Evolutionary conservation across 805 yeast genomes (phyloP), one percentile per base, ranked within the genome.

Genomic region (Metschnikowia shivogae): DNA sequence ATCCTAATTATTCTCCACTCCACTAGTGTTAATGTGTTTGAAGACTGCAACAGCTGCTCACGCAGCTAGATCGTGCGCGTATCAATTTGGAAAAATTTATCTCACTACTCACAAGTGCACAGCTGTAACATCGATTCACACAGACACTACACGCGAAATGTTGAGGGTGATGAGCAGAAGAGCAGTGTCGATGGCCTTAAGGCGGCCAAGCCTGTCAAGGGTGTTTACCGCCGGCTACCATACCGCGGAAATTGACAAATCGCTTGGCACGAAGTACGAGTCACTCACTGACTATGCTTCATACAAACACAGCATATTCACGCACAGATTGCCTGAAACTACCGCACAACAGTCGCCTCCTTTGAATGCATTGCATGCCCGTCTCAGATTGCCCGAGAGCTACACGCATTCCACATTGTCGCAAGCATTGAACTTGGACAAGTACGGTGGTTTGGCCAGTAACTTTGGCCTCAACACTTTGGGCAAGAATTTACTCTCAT

Each of bases 381-480:
- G 99, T 64, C 70, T 92, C 43, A 64, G 74, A 14, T 73, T 92
- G 42, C 84, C 93, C 6, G 55, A 67, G 20, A 58, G 64, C 6
- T 85, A 78, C 58, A 63, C 81, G 45, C 72, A 76, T 33, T 73
- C 89, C 10, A 80, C 92, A 1, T 73, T 93, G 48, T 90, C 96
- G 1, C 84, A 90, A 59, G 79, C 93, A 35, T 74, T 93, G 52
- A 86, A 90, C 43, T 80, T 89, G 46, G 53, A 68, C 43, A 59
- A 68, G 29, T 63, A 53, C 49, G 63, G 67, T 11, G 61, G 63
- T 11, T 72, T 73, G 48, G 84, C 82, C 13, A 85, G 86, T 64
- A 92, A 93, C 63, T 74, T 74, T 46, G 93, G 95, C 5, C 74
- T 92, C 59, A 78, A 85, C 46, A 77, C 80, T n/a, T 82, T 92